Base-by-base conservation (phyloP, 352 stramenopile species). In the Pythium phragmiticola region DNA sequence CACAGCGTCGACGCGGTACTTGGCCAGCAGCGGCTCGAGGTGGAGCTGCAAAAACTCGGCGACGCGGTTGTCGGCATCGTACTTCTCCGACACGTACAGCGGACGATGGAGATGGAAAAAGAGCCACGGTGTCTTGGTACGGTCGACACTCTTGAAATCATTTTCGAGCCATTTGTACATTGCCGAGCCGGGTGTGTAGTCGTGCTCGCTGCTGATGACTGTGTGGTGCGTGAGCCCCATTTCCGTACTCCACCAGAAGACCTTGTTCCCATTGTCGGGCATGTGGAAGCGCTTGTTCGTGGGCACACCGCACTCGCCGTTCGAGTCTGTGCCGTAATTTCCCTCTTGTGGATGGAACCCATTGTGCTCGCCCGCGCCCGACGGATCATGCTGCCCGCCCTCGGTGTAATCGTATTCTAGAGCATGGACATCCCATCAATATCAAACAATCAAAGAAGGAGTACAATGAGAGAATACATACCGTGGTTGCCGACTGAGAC, bases 301-400 rank as follows among this genome's bases (percentile, higher is more conserved):
- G 0, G 85, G 77, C 43, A 94, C 82, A 36, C 84, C 80, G 67
- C 87, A 95, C 74, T 95, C 87, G 33, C 87, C 87, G 21, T 75
- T 70, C 39, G 64, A 78, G 56, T 89, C 73, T 46, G 73, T 77
- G 8, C 57, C 63, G 21, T 56, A 69, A 21, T 70, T 73, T 13
- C 63, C 60, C 13, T 42, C n/a, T 4, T 7, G 33, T 13, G 65
- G 65, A 51, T 73, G 80, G 50, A 55, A 78, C 2, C 73, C 75
- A 8, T 69, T 67, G 12, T 43, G 23, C 0, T 45, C 49, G 2
- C 69, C 80, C 37, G 52, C 74, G 77, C 74, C 79, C 73, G 80
- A 57, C 76, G 69, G 56, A 43, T 77, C 68, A 21, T 73, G 60
- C 26, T 33, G 60, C 0, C 17, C 14, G 17, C 73, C 68, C 8